Percentiles rank a stretch among this genome's conserved stretches.
These are phyloP conservation scores for Urochloa ruziziensis DNA, from an alignment of 176 grass and related monocot genomes.

Conservation along the genomic window DNA sequence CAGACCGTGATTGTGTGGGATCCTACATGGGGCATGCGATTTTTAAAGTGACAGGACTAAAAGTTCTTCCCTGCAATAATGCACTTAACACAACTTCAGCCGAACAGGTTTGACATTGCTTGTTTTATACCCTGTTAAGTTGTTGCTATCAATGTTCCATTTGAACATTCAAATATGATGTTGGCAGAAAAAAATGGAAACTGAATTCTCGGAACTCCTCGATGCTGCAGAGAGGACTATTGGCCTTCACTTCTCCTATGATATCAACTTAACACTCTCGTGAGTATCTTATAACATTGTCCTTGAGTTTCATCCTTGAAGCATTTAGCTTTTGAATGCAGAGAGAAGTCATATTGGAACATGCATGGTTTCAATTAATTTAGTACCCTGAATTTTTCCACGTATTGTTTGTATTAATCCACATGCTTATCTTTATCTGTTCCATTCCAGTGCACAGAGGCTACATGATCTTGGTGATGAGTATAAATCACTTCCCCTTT, in stretches of 20 bases:
- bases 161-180: slow-evolving; percentile 21
- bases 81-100: slow-evolving; percentile 55
- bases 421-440: slow-evolving; percentile 25
- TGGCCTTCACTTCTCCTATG: slow-evolving; percentile 93
- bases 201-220: slow-evolving; percentile 68
- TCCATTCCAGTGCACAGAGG: slow-evolving; percentile 67
- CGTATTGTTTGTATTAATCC: slow-evolving; percentile 5
- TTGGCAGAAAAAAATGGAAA: slow-evolving; percentile 91
- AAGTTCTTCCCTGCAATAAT: slow-evolving; percentile 81
- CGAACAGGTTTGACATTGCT: slow-evolving; percentile 57
- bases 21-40: slow-evolving; percentile 80
- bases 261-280: slow-evolving; percentile 91
- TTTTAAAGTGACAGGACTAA: slow-evolving; percentile 86
- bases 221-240: slow-evolving; percentile 68
- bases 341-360: background rate
- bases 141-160: slow-evolving; percentile 14
- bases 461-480: slow-evolving; percentile 70
- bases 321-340: background rate
- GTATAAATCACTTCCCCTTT: slow-evolving; percentile 72
- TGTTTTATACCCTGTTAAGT: slow-evolving; percentile 22
- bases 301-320: slow-evolving; percentile 9
- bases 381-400: background rate
- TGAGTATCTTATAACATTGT: slow-evolving; percentile 34
- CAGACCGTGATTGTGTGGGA: slow-evolving; percentile 78
- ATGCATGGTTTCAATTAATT: background rate